Evolutionary conservation across 148 eudicot genomes (phyloP).

Genomic region (Rhododendron griersonianum): DNA sequence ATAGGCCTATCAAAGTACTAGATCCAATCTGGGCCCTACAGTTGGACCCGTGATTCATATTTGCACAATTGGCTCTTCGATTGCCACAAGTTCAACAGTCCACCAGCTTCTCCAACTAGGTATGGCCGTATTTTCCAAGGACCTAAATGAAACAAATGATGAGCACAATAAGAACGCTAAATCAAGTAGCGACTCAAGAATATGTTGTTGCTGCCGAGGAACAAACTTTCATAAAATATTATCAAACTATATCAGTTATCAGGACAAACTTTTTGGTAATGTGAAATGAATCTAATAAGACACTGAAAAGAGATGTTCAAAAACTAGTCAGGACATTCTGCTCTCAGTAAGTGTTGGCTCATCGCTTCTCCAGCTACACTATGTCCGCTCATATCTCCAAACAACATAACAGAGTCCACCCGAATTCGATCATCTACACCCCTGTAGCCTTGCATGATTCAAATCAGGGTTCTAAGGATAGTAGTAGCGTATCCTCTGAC

Average conservation of each 20-base stretch:
- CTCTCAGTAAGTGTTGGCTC: too few species aligned
- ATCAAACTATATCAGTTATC: not conserved
- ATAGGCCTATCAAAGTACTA: too few species aligned
- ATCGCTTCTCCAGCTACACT: not conserved
- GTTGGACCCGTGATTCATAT: too few species aligned
- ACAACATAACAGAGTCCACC: not conserved
- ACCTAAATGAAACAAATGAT: too few species aligned
- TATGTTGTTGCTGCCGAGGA: not conserved
- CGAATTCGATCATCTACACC: not conserved
- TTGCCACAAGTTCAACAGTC: too few species aligned
- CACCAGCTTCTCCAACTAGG: too few species aligned
- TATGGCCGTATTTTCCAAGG: too few species aligned
- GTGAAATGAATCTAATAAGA: not conserved
- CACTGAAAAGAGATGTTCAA: not conserved
- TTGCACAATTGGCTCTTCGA: too few species aligned
- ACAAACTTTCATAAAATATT: not conserved
- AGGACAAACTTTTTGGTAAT: not conserved
- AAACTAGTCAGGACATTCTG: not conserved
- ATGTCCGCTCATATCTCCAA: not conserved
- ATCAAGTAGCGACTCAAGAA: not conserved
- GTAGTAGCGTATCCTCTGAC: too few species aligned
- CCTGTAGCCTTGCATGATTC: not conserved
- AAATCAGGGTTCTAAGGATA: not conserved
- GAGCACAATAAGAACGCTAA: not conserved
- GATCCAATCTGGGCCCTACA: too few species aligned